These are phyloP conservation scores for Pedinophyceae sp. DNA, from an alignment of 139 green algal species.

Conservation along the genomic window DNA sequence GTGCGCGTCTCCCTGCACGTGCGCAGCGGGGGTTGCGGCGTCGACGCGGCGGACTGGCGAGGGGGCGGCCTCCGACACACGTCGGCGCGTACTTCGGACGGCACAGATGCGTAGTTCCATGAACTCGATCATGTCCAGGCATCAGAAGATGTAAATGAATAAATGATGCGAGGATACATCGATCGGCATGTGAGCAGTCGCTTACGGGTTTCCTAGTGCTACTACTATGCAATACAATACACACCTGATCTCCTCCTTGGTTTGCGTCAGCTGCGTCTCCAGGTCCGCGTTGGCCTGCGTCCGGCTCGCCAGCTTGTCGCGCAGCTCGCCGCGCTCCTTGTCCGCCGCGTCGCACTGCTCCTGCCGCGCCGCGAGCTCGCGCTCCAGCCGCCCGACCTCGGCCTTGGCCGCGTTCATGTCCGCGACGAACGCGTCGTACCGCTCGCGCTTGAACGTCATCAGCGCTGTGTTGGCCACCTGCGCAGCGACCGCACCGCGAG, in stretches of 20 bases:
- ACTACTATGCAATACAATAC: constrained; percentile 20
- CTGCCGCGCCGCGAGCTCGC: constrained; percentile 4
- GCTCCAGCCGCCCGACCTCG: constrained; percentile 2
- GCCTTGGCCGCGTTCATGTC: background rate
- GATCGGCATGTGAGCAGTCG: too few relatives aligned
- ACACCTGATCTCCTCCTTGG: constrained; percentile 16
- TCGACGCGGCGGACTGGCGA: too few relatives aligned
- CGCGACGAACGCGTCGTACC: constrained; percentile 1
- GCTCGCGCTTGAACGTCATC: constrained; percentile 2
- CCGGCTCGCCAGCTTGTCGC: constrained; percentile 11
- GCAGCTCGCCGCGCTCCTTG: constrained; percentile 2
- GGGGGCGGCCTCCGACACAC: too few relatives aligned
- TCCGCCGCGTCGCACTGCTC: constrained; percentile 8
- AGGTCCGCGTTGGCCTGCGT: constrained; percentile 9
- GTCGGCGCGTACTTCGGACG: background rate
- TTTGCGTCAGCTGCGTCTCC: too few relatives aligned
- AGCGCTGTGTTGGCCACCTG: too few relatives aligned
- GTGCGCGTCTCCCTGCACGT: too few relatives aligned
- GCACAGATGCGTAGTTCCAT: constrained; percentile 9
- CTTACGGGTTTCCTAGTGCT: too few relatives aligned
- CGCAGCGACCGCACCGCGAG: too few relatives aligned
- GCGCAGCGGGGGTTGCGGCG: too few relatives aligned
- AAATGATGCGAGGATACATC: constrained; percentile 19
- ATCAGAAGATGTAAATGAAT: constrained; percentile 22
- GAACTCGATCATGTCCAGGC: constrained; percentile 37